Base-by-base conservation (phyloP, 225 moss, liverwort and hornwort species). In the Marchantia polymorpha region DNA sequence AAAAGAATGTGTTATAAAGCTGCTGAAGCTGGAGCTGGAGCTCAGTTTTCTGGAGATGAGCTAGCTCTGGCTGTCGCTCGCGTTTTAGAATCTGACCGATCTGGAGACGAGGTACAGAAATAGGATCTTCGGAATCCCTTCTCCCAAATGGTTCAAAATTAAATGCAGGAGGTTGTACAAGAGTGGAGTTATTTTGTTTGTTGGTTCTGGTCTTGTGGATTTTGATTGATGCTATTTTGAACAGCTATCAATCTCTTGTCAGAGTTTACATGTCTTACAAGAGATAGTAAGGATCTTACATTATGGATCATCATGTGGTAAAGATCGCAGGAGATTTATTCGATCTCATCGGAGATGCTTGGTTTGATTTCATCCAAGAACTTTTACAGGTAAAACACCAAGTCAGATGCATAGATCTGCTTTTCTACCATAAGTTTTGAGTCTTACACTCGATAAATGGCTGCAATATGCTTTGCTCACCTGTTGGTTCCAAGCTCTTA, bases 301-400 rank as follows among this genome's bases (percentile, higher is more conserved):
- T 65, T 10, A 10, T 12, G 65, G 7, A 65, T 65, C 65, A 12
- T 65, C 4, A 15, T 30, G 39, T 71, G 14, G 60, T 72, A 17
- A 82, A 97, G 95, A 90, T 93, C 84, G 91, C 95, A 78, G 94
- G 92, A 76, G 94, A 94, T 83, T 76, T 99, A 68, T 99, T 99
- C 76, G 99, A 99, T 75, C 95, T 99, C 59, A 82, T 95, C 61
- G 99, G 99, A 66, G 99, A 95, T 79, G 91, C 90, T 52, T 94
- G 95, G 86, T 99, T 99, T 87, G 99, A 99, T 68, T 88, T 95
- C 46, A 99, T 99, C 82, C 99, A 99, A 86, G 88, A 95, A 73
- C 82, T 99, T 49, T 80, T 95, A 78, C 88, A 90, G 96, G 96
- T 94, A 86, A 48, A n/a, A 7, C 27, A 13, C 17, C 68, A 70